Conservation (phyloP, 1,284 basidiomycete genomes). For the Ustanciosporium gigantosporum region DNA sequence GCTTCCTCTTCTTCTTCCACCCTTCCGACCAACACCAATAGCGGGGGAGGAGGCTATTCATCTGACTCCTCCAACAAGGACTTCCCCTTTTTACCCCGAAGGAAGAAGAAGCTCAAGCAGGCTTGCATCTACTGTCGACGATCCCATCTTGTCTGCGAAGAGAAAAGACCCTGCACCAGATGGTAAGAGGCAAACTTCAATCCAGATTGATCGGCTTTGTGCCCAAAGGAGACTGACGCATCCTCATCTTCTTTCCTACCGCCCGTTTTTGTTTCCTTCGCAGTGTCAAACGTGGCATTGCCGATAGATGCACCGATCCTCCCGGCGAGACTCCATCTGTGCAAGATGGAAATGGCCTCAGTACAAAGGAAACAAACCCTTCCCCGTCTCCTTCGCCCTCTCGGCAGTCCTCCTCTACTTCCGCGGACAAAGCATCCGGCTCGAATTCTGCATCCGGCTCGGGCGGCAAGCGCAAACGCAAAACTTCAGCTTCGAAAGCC, state of each 20-base stretch:
- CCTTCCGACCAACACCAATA: background rate
- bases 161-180: conserved; percentile 21
- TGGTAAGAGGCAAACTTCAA: no score
- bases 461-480: no score
- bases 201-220: no score
- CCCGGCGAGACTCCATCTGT: conserved; percentile 6
- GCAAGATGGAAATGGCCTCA: no score
- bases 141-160: conserved; percentile 36
- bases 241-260: background rate
- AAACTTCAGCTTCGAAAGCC: no score
- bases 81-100: conserved; percentile 6
- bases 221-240: no score
- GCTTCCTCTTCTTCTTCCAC: background rate
- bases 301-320: conserved; percentile 31
- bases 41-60: background rate
- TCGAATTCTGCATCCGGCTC: no score
- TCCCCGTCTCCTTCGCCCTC: no score
- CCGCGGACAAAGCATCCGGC: no score
- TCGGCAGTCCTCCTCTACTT: no score
- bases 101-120: conserved; percentile 34
- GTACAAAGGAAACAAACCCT: no score
- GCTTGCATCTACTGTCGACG: conserved; percentile 36
- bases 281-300: conserved; percentile 38
- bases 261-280: conserved; percentile 1
- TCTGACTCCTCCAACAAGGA: background rate